These are phyloP conservation scores for Calonectria multiphialidica DNA, from an alignment of 2,329 filamentous ascomycete genomes.

Conservation along the genomic window DNA sequence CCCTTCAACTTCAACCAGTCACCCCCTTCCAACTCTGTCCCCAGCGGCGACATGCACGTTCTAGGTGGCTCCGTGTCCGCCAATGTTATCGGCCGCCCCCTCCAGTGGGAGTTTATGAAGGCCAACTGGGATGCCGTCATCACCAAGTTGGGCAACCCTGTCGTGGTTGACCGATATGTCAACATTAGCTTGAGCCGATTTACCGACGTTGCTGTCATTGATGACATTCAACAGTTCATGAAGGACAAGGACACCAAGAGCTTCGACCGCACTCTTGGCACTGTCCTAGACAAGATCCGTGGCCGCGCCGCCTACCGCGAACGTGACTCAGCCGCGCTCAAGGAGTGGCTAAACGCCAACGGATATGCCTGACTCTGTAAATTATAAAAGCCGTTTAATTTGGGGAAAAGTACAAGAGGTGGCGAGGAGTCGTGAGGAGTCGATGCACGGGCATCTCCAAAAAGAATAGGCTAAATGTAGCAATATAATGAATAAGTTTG, in stretches of 20 bases:
- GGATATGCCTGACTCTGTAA: constrained; percentile 55
- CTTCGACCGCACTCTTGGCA: constrained; percentile 87
- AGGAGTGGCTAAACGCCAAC: constrained; percentile 80
- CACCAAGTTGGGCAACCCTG: constrained; percentile 82
- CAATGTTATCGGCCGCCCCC: constrained; percentile 79
- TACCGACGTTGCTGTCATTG: constrained; percentile 74
- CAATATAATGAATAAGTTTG: constrained; percentile 11
- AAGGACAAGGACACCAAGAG: constrained; percentile 84
- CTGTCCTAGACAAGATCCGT: constrained; percentile 87
- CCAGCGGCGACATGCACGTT: constrained; percentile 88
- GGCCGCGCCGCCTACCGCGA: constrained; percentile 86
- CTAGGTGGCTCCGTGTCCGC: constrained; percentile 78
- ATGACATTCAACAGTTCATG: constrained; percentile 90
- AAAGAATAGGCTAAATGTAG: constrained; percentile 6
- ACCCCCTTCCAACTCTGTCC: constrained; percentile 73
- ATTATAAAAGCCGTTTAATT: constrained; percentile 31
- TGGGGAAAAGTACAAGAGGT: background rate
- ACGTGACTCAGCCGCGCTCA: constrained; percentile 78
- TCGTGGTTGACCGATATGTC: constrained; percentile 91
- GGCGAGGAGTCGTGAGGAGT: background rate
- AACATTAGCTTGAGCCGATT: constrained; percentile 84
- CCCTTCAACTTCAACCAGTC: constrained; percentile 83
- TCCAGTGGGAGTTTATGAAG: constrained; percentile 89
- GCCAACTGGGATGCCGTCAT: constrained; percentile 83
- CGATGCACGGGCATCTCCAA: background rate